Base-by-base conservation (phyloP, 1,284 basidiomycete genomes). In the Xanthoconium separans region DNA sequence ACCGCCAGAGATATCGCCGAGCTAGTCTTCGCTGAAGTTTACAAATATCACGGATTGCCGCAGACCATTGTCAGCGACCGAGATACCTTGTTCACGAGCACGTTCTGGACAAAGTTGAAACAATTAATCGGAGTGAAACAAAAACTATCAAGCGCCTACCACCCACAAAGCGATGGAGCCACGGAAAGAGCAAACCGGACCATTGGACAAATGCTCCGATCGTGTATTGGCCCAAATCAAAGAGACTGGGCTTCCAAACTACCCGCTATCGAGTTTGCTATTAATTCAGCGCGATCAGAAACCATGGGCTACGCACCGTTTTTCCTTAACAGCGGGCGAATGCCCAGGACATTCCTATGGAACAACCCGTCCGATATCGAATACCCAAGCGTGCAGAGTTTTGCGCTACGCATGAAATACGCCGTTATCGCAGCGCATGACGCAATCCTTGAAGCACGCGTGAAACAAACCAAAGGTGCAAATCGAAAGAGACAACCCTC, bases 251-350 rank as follows among this genome's bases (percentile, higher is more conserved):
- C 57, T 1, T 53, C 6, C 0, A 13, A 10, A 1, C 3, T 58
- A 0, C 50, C 54, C 0, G 39, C 44, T 0, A 49, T 55, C 0
- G 60, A 69, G 43, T 45, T 70, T 3, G 47, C 68, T 0, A 68
- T 64, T 34, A 59, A 60, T 43, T 49, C 39, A 0, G 33, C 44
- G 0, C 2, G 34, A 10, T 56, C 34, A 0, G 29, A 57, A 4
- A 24, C 45, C 0, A 78, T 72, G 0, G 68, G 71, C 0, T 74
- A 65, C 47, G 53, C 70, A 12, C 72, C 66, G 1, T 75, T 76
- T 58, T 69, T 70, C 41, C 54, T 75, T 1, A 75, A 74, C 34
- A 60, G 65, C 3, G 73, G 75, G 0, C 52, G 65, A 1, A 62
- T 70, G 24, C 74, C 75, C 0, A 1, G 55, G 56, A n/a, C 48